phyloP scores from a whole-genome alignment of 371 early-diverging fungal species.

The Mortierella sp. region DNA sequence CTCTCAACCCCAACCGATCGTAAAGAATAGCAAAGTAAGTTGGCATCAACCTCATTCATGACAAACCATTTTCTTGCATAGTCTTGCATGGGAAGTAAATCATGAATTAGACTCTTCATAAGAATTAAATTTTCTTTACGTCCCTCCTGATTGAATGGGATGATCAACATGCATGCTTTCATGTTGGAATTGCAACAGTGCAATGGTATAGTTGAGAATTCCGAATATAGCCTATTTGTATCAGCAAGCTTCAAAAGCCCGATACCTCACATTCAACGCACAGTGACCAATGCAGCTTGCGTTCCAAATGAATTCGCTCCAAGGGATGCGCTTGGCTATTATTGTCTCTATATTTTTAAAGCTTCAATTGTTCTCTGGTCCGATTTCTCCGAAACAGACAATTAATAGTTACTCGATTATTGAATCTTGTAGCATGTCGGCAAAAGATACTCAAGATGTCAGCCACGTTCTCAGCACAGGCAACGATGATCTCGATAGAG shows the following conservation, averaged over 20 bases:
- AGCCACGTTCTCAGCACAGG: constrained; percentile 18
- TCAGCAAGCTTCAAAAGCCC: too few relatives aligned
- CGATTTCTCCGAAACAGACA: not conserved
- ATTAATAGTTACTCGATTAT: not conserved
- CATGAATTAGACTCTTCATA: not conserved
- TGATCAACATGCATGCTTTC: too few relatives aligned
- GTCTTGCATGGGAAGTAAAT: not conserved
- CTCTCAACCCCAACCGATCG: not conserved
- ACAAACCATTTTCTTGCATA: not conserved
- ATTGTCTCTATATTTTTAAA: too few relatives aligned
- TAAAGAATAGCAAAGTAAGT: not conserved
- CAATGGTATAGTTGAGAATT: too few relatives aligned
- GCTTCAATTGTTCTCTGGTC: not conserved
- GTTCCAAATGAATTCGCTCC: too few relatives aligned
- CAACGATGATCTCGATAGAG: constrained; percentile 47
- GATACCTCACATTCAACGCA: too few relatives aligned
- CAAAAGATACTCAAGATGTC: constrained; percentile 30
- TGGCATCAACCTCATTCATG: not conserved
- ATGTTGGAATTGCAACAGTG: too few relatives aligned
- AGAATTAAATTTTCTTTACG: too few relatives aligned
- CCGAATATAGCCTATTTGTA: too few relatives aligned
- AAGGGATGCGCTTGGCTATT: too few relatives aligned
- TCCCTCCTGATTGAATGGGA: too few relatives aligned
- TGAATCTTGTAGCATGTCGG: constrained; percentile 23
- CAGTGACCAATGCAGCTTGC: too few relatives aligned